Conservation (phyloP, 2,329 filamentous ascomycete species). For the Fusarium nanum region DNA sequence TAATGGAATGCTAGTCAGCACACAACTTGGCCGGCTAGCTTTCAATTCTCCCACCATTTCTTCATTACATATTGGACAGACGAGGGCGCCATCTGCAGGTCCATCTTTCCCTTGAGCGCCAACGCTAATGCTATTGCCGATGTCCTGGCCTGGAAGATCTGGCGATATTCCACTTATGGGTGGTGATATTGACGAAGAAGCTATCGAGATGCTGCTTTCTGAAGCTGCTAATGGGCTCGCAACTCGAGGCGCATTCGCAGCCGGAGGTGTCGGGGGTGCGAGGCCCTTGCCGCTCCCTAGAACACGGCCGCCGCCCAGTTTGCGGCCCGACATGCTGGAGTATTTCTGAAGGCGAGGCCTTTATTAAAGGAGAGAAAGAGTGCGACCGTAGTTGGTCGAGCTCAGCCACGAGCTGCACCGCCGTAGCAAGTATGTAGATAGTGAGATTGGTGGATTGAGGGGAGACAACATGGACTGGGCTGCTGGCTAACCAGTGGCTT, state of each 20-base stretch:
- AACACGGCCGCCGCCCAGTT: conserved; percentile 91
- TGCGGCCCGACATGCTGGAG: conserved; percentile 79
- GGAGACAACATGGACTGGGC: conserved; percentile 21
- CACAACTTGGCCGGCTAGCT: neutral
- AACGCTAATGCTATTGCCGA: conserved; percentile 83
- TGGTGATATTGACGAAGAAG: conserved; percentile 76
- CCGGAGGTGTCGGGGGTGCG: conserved; percentile 67
- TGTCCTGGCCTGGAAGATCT: conserved; percentile 75
- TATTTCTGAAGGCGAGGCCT: neutral
- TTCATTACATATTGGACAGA: conserved; percentile 98
- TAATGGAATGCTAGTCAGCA: conserved; percentile 49
- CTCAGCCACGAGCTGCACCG: conserved; percentile 50
- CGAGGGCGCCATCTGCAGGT: conserved; percentile 67
- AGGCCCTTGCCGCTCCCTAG: conserved; percentile 88
- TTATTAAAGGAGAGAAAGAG: conserved; percentile 22
- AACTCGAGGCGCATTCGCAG: conserved; percentile 57
- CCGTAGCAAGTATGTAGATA: conserved; percentile 21
- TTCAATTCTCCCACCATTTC: conserved; percentile 79
- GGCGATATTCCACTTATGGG: conserved; percentile 70
- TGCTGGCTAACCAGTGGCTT: conserved; percentile 8
- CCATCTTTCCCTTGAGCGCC: conserved; percentile 64
- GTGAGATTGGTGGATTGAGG: conserved; percentile 34
- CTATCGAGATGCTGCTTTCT: conserved; percentile 81
- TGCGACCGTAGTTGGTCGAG: conserved; percentile 52
- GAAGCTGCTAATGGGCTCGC: conserved; percentile 66